Base-by-base conservation (phyloP, 176 grass and related monocot species). In the Oryza meridionalis region DNA sequence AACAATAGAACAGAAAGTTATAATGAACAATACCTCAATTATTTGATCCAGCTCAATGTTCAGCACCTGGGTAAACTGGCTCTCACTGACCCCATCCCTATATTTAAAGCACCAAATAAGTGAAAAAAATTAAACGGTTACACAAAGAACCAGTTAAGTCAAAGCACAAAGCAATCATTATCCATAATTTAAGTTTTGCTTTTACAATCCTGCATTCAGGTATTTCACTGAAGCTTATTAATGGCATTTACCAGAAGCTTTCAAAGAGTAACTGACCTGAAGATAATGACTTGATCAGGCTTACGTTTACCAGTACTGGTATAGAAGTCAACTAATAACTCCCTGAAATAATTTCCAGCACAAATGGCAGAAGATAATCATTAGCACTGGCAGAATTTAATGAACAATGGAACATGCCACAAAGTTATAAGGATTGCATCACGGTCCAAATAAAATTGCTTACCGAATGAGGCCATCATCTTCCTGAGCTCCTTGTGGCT, bases 31-130 rank as follows among this genome's bases (percentile, higher is more conserved):
- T 84, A 95, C 96, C 87, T 93, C 93, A 13, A 98, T 98, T 53
- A 98, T 96, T 82, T 98, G 93, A 92, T 94, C 93, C 1, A 98
- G 33, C 67, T 99, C 93, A 21, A 96, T 90, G 69, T 98, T 98
- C 37, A 98, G 61, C 24, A 95, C 96, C 77, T 98, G 96, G 31
- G 70, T 88, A 31, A 98, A 98, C 35, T 98, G 96, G 4, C 93
- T 93, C 44, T 98, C 96, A 0, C 91, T 94, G n/a, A 98, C 93
- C 0, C 96, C 96, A 73, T 95, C 96, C 65, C 96, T 98, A 83
- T 26, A 67, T 74, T 59, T 10, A 76, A 77, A 21, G 47, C 24
- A 65, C 17, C 53, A n/a, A 58, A 58, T n/a, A 58, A 55, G 16
- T 19, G 53, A 6, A 55, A 8, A 58, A 37, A 55, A 80, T 17